Evolutionary conservation across 2,329 filamentous ascomycete genomes (phyloP), one percentile per base, ranked within the genome.

Genomic region (Pseudogymnoascus sp.): DNA sequence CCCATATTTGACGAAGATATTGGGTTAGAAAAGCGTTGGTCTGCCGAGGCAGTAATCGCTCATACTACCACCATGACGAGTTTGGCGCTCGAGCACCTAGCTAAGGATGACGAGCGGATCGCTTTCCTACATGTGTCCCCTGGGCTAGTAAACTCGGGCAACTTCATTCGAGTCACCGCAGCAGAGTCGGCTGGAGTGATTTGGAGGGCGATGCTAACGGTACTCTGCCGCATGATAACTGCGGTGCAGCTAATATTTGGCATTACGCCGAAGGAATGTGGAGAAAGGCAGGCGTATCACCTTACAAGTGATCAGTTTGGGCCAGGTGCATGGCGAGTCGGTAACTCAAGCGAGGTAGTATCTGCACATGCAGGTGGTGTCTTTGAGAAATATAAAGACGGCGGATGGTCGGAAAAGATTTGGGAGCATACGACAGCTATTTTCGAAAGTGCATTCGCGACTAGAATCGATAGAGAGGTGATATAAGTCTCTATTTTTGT

Each of bases 1-100:
- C 72, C 84, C 6, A 73, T 77, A 1, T 72, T 79, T 60, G 78
- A 84, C 64, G 75, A 81, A 24, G 77, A 79, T 53, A 74, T 71
- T 59, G 78, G 71, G 65, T 38, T 70, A 3, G 67, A 67, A 19
- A 67, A 70, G 60, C 73, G 72, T 62, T 73, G 75, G 68, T 75
- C 69, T 65, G 71, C 74, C 67, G 69, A 63, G n/a, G 78, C 75
- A 11, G 72, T 74, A 10, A 78, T 79, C 14, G 77, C 72, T 5
- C 80, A 83, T 59, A 72, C 79, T 10, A 78, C 77, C 50, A 79
- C 80, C 11, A 81, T 84, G 72, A 80, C 79, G 61, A 82, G 81
- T 4, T 74, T 85, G 0, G 73, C 75, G 0, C 71, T 82, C 40
- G 82, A 83, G 60, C 76, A 81, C 19, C 70, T 86, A 2, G 78